These are phyloP conservation scores for Lichtheimia ramosa DNA, from an alignment of 371 early-diverging fungal species.

Conservation along the genomic window DNA sequence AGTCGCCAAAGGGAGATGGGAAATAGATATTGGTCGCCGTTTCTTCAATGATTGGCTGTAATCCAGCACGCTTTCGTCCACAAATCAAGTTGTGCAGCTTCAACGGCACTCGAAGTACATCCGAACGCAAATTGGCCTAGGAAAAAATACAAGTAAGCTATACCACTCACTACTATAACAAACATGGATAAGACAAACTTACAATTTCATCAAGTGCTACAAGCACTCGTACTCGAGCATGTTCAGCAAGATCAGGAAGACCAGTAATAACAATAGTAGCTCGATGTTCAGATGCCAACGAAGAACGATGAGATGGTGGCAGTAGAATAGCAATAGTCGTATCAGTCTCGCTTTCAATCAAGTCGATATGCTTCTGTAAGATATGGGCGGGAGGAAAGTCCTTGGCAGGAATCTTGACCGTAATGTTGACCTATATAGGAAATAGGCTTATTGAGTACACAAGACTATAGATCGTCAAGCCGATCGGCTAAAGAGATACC, in stretches of 20 bases:
- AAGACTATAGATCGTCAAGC: neutral
- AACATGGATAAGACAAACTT: conserved; percentile 11
- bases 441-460: neutral
- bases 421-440: conserved; percentile 32
- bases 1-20: conserved; percentile 58
- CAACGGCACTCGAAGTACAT: conserved; percentile 25
- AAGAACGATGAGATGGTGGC: conserved; percentile 29
- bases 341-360: conserved; percentile 40
- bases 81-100: conserved; percentile 65
- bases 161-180: neutral
- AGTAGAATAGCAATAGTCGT: conserved; percentile 28
- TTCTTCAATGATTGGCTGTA: conserved; percentile 73
- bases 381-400: conserved; percentile 24
- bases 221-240: conserved; percentile 37
- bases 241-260: conserved; percentile 40
- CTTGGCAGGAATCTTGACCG: conserved; percentile 43
- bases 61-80: conserved; percentile 70
- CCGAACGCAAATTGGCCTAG: conserved; percentile 21
- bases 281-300: conserved; percentile 38
- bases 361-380: conserved; percentile 25
- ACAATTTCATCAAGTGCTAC: conserved; percentile 48
- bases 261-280: conserved; percentile 41
- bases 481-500: conserved; percentile 20
- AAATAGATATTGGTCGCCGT: conserved; percentile 78
- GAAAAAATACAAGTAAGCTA: conserved; percentile 1